Evolutionary conservation across 257 asterid genomes (phyloP).

Genomic region (Misopates orontium): DNA sequence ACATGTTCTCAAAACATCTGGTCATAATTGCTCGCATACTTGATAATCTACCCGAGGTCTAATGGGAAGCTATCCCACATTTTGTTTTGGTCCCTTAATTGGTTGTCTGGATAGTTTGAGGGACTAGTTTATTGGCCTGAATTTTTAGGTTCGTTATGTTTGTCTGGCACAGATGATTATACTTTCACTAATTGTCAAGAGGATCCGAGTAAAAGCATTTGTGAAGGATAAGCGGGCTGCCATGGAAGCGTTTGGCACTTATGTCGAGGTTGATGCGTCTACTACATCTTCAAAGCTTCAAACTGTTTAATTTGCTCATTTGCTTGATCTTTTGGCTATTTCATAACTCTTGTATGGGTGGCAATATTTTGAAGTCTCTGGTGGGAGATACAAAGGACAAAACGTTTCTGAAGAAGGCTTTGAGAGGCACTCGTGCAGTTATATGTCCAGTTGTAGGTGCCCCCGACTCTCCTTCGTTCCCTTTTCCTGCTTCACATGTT

Average conservation of each 20-base stretch:
- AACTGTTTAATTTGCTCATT: background rate
- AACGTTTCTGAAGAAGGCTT: constrained; percentile 67
- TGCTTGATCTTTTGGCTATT: constrained; percentile 2
- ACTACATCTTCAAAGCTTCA: constrained; percentile 4
- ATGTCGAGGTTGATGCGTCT: constrained; percentile 74
- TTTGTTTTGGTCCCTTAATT: no score
- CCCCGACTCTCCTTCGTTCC: constrained; percentile 18
- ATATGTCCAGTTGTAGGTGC: constrained; percentile 71
- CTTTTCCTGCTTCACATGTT: background rate
- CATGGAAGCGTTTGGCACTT: constrained; percentile 93
- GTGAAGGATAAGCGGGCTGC: constrained; percentile 90
- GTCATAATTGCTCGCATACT: no score
- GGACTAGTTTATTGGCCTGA: background rate
- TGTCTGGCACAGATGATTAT: constrained; percentile 68
- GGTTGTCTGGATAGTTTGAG: background rate
- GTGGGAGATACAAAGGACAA: constrained; percentile 64
- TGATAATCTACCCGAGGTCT: no score
- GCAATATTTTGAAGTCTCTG: constrained; percentile 53
- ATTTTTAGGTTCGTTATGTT: background rate
- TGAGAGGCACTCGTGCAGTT: constrained; percentile 76
- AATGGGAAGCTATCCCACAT: no score
- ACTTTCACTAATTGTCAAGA: constrained; percentile 73
- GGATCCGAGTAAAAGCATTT: constrained; percentile 74
- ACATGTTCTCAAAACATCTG: no score
- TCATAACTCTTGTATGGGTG: constrained; percentile 23